Conservation (phyloP, 257 asterid species). For the Osmanthus fragrans region DNA sequence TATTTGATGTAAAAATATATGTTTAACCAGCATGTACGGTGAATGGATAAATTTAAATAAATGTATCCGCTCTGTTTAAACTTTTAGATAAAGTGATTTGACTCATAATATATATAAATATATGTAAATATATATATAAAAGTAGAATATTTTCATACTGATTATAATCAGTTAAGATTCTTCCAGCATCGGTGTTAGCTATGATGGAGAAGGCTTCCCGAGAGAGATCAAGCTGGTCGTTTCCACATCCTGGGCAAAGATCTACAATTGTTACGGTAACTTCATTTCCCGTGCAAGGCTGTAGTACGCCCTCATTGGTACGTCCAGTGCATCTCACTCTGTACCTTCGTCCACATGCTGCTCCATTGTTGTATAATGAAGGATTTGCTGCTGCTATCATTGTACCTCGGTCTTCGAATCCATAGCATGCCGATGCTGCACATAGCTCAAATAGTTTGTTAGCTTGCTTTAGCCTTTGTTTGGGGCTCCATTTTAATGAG, state of each 20-base stretch:
- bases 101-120: not conserved
- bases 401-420: slow-evolving; percentile 29
- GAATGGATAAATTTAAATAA: not conserved
- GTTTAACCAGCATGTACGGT: not conserved
- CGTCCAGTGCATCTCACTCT: slow-evolving; percentile 41
- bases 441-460: not conserved
- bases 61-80: not conserved
- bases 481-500: too few species aligned
- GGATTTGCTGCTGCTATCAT: slow-evolving; percentile 45
- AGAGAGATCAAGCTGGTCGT: slow-evolving; percentile 46
- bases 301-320: slow-evolving; percentile 31
- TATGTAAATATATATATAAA: not conserved
- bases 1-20: too few species aligned
- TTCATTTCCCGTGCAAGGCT: slow-evolving; percentile 42
- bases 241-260: slow-evolving; percentile 42
- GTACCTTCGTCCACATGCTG: slow-evolving; percentile 40
- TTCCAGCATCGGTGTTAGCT: slow-evolving; percentile 46
- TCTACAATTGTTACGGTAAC: slow-evolving; percentile 50
- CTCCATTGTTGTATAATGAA: slow-evolving; percentile 31
- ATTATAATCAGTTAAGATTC: slow-evolving; percentile 32
- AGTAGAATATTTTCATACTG: slow-evolving; percentile 19
- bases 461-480: not conserved
- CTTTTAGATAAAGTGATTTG: not conserved
- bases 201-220: slow-evolving; percentile 48
- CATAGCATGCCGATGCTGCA: slow-evolving; percentile 60